Conservation (phyloP, 2,329 filamentous ascomycete species). For the Neoascochyta sp. region DNA sequence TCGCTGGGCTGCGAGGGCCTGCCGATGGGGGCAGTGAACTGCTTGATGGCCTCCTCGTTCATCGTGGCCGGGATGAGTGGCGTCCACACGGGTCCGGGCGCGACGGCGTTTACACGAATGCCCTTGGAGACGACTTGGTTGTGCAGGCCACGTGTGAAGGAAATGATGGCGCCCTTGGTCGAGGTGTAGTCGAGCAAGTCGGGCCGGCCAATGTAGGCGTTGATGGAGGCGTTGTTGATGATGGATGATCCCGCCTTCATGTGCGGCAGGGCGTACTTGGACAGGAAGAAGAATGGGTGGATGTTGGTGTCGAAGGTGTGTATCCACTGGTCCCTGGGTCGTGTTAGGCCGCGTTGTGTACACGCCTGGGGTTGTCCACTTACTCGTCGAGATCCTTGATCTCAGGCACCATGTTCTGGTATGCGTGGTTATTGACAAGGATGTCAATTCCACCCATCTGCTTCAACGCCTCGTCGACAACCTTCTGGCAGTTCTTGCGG, state of each 20-base stretch:
- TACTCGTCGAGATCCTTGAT: constrained; percentile 69
- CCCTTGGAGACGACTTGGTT: constrained; percentile 71
- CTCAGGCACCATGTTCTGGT: constrained; percentile 68
- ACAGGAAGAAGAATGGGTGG: constrained; percentile 74
- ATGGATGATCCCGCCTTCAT: constrained; percentile 72
- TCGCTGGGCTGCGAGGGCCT: constrained; percentile 76
- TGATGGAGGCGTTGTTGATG: constrained; percentile 83
- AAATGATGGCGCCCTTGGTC: constrained; percentile 72
- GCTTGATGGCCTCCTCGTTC: constrained; percentile 59
- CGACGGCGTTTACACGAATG: constrained; percentile 73
- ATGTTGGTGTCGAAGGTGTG: constrained; percentile 81
- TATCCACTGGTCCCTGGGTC: constrained; percentile 66
- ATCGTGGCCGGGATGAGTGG: constrained; percentile 44
- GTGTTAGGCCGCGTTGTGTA: constrained; percentile 8
- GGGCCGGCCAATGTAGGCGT: constrained; percentile 75
- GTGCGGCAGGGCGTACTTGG: constrained; percentile 72
- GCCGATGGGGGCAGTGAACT: constrained; percentile 72
- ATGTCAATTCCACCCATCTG: constrained; percentile 69
- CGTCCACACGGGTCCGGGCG: constrained; percentile 61
- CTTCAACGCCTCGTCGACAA: constrained; percentile 63
- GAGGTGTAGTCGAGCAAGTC: constrained; percentile 80
- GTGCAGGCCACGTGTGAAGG: constrained; percentile 72
- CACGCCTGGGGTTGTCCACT: constrained; percentile 24
- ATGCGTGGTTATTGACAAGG: constrained; percentile 68
- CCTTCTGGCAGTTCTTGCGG: constrained; percentile 64